Conservation (phyloP, 2,329 filamentous ascomycete species). For the Fusarium floridanum region DNA sequence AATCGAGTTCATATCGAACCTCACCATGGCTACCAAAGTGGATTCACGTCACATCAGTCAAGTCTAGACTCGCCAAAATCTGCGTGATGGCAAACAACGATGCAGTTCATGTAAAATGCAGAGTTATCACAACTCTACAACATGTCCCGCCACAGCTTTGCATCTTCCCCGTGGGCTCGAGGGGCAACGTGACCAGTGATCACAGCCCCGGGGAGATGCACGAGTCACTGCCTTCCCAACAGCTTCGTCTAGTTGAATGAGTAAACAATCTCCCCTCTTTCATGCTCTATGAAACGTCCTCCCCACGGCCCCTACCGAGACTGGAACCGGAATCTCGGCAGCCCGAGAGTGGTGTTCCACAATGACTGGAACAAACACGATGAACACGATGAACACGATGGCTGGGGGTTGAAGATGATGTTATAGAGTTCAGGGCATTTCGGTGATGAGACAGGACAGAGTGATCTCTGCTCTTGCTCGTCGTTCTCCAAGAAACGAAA, state of each 20-base stretch:
- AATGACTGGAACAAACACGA: neutral
- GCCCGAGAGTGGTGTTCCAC: neutral
- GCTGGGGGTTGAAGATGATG: neutral
- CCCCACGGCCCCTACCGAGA: neutral
- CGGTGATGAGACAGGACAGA: neutral
- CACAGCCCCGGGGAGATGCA: neutral
- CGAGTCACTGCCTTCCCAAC: neutral
- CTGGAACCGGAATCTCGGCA: neutral
- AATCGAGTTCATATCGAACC: neutral
- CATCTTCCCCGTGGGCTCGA: neutral
- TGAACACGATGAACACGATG: neutral
- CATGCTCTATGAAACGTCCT: conserved; percentile 4
- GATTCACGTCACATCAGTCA: neutral
- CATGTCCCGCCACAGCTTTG: neutral
- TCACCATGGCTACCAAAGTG: neutral
- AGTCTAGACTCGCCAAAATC: neutral
- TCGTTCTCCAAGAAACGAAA: conserved; percentile 10
- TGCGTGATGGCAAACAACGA: neutral
- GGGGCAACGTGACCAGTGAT: neutral
- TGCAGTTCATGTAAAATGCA: neutral
- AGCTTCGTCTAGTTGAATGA: neutral
- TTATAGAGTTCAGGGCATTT: neutral
- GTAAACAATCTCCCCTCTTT: neutral
- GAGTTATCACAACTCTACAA: neutral
- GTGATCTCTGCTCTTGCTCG: neutral